Base-by-base conservation (phyloP, 805 yeast genomes). In the Saturnispora mendoncae region DNA sequence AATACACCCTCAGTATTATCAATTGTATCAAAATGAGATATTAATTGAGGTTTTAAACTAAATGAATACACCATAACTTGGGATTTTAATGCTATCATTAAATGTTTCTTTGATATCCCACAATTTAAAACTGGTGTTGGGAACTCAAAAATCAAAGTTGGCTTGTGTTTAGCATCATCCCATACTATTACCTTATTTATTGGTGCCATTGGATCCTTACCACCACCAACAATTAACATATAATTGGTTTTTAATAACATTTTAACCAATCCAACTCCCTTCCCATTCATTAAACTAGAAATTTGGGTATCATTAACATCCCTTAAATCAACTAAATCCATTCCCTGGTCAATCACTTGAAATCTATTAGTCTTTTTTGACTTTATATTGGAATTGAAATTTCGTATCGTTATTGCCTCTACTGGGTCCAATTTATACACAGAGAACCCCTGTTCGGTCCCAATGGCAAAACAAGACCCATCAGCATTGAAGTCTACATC, bases 161-260 rank as follows among this genome's bases (percentile, higher is more conserved):
- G 78, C 49, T 78, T 78, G 47, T 80, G 72, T 60, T 84, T 84
- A 46, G 84, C 60, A 57, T 90, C 97, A 61, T 90, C 97, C 95
- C 96, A 92, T 14, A 90, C 79, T 27, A 86, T 71, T 29, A 87
- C 73, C 57, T 83, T 84, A 62, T 84, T 85, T 50, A 75, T 69
- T 1, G 95, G 83, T 53, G 76, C 84, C 46, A 75, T 70, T 18
- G 96, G 96, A 44, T 71, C 71, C 47, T 72, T 69, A 1, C 96
- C 96, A 14, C 96, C 96, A 1, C 97, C 96, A 0, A 23, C 84
- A 33, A 92, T 62, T 1, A 90, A 95, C 40, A 90, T 69, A 56
- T 87, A 88, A 62, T 90, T 90, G 0, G 97, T 87, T 33, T 96
- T 72, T 57, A 86, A 84, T 5, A 90, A 76, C 95, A 90, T 85